Base-by-base conservation (phyloP, 2,329 filamentous ascomycete genomes). In the Penicillium palitans region DNA sequence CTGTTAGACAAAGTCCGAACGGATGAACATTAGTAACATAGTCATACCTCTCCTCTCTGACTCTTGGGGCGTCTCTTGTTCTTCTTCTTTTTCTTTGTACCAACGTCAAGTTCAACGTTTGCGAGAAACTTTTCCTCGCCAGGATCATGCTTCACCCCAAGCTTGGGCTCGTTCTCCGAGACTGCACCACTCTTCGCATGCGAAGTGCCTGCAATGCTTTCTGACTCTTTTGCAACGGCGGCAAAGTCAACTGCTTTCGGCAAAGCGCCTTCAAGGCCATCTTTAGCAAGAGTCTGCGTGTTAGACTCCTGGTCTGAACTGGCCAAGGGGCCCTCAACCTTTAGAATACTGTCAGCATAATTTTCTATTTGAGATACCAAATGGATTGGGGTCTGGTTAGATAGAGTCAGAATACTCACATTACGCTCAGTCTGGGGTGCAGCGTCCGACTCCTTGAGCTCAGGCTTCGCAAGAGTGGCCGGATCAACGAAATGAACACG, bases 41-140 rank as follows among this genome's bases (percentile, higher is more conserved):
- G 12, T 17, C 47, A 8, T 63, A 68, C 66, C 41, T 48, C 47
- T 50, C 77, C 76, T 49, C 75, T 71, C 63, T 79, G 69, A 60
- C 73, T 74, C 55, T 74, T 76, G n/a, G 77, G 67, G 42, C 71
- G 74, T 12, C 42, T 67, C 52, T 61, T 74, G 57, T 67, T 74
- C 54, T 73, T 76, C 47, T 72, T 76, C 12, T 53, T 57, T n/a
- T 48, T 76, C 19, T 40, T 29, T 6, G 12, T 10, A 15, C 7
- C 15, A 8, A 27, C 19, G 17, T 57, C 55, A n/a, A 52, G 48
- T 19, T 57, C 55, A 25, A 57, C 13, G 7, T 45, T 35, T 7
- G 55, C 55, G 4, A 57, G 40, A 13, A 35, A 13, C 13, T 9
- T 44, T 54, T 57, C 55, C 27, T 57, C 55, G 2, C 17, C n/a